Percentiles rank a stretch among this genome's conserved stretches.
Evolutionary conservation across 495 filamentous ascomycete species (phyloP).

Genomic region (Podospora sp.): DNA sequence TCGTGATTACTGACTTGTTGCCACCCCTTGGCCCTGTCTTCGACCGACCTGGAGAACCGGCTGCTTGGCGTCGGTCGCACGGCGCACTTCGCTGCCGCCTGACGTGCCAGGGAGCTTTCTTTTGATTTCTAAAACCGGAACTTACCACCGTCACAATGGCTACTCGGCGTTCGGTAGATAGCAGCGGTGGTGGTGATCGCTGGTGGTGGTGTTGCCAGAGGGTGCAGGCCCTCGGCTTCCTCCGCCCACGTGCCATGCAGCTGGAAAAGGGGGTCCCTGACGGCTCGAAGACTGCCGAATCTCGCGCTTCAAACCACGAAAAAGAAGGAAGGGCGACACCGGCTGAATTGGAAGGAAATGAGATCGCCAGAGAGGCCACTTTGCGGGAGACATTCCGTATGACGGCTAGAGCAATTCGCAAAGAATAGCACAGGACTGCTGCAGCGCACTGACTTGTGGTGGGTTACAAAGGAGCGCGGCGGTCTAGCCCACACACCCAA

Average conservation of each 20-base stretch:
- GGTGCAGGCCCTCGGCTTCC: neutral
- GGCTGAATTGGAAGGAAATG: conserved; percentile 10
- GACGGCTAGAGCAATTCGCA: neutral
- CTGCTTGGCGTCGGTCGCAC: neutral
- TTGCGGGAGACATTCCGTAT: neutral
- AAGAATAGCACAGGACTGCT: conserved; percentile 1
- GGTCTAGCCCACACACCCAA: neutral
- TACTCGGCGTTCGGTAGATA: neutral
- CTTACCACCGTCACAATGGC: neutral
- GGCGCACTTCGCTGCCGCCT: neutral
- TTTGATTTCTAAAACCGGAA: neutral
- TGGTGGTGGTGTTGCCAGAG: neutral
- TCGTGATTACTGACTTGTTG: neutral
- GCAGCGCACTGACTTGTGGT: conserved; percentile 2
- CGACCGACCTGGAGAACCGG: neutral
- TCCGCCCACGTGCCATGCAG: neutral
- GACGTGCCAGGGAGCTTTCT: neutral
- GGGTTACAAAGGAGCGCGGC: neutral
- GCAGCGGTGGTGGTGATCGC: no score
- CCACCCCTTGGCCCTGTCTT: neutral
- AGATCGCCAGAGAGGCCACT: conserved; percentile 3
- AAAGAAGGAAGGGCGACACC: neutral
- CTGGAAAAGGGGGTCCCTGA: neutral
- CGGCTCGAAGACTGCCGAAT: neutral
- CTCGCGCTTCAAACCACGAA: neutral